Evolutionary conservation across 177 flowering plant species (phyloP), one percentile per base, ranked within the genome.

Genomic region (Vitis hybrid): DNA sequence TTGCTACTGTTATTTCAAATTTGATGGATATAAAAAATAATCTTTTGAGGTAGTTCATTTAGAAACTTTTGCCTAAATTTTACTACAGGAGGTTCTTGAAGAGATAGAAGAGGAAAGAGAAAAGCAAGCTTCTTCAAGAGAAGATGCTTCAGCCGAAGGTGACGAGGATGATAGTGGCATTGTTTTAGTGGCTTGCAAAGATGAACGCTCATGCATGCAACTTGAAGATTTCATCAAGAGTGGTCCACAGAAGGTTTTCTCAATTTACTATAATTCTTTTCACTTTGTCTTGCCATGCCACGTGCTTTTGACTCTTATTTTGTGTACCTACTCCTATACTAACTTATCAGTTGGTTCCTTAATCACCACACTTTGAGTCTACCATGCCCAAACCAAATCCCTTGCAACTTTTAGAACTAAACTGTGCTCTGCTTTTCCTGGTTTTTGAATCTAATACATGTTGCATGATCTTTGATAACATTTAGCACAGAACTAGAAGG

Each of bases 141-240:
- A 81, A 71, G 91, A 80, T 48, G n/a, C 3, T 70, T 55, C 51
- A 57, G 60, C 29, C 68, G 86, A 72, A 72, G 75, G 58, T 65
- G 72, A 62, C 12, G 86, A 75, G 18, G 79, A 65, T 73, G 79
- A 77, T 53, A 75, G 71, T 77, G 83, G 85, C 62, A 80, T 82
- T 76, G 89, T 96, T 60, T 78, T 96, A 66, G 92, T 96, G 15
- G 95, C 93, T 13, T 93, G 98, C 84, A 96, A 92, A 82, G 99
- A 96, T 84, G 99, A 96, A 76, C 82, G 84, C 62, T 88, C 99
- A 15, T 93, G 97, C 87, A 80, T 89, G 94, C 98, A 96, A 80
- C 92, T 96, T 69, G 93, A 96, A 83, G 98, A 90, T 71, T 92
- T 82, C 86, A 88, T 96, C 33, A 78, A 33, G 10, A 86, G 84